These are phyloP conservation scores for Ramaria sp. DNA, from an alignment of 768 basidiomycete genomes.

Conservation along the genomic window DNA sequence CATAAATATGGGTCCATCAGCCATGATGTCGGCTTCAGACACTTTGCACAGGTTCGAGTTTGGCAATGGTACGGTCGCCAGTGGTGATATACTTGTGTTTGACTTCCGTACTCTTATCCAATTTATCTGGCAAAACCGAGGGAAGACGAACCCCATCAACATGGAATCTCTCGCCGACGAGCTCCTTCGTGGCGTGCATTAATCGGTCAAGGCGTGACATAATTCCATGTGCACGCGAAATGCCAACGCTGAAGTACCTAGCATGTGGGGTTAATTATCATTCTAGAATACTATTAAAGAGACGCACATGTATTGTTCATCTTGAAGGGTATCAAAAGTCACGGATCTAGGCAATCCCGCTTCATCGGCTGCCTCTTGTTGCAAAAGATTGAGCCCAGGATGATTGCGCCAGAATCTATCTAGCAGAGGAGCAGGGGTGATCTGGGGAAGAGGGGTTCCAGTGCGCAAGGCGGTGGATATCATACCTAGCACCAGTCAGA, in stretches of 20 bases:
- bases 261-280: not conserved
- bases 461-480: slow-evolving; percentile 66
- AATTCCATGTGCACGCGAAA: slow-evolving; percentile 56
- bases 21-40: no score
- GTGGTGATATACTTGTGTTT: no score
- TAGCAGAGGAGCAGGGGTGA: slow-evolving; percentile 65
- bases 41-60: no score
- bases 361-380: slow-evolving; percentile 62
- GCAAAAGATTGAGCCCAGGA: slow-evolving; percentile 56
- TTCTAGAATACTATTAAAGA: slow-evolving; percentile 12
- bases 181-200: slow-evolving; percentile 74
- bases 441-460: slow-evolving; percentile 70
- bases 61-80: no score
- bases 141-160: slow-evolving; percentile 41
- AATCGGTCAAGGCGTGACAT: slow-evolving; percentile 65
- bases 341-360: slow-evolving; percentile 62
- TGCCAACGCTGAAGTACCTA: slow-evolving; percentile 64
- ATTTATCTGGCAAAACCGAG: not conserved
- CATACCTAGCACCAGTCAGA: slow-evolving; percentile 37
- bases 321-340: slow-evolving; percentile 60
- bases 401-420: slow-evolving; percentile 34
- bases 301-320: slow-evolving; percentile 70
- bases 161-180: slow-evolving; percentile 81
- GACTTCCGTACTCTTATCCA: not conserved
- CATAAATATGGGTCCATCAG: no score